Evolutionary conservation across 78 protist species (phyloP).

Genomic region (Dictyostelium brefeldianum): DNA sequence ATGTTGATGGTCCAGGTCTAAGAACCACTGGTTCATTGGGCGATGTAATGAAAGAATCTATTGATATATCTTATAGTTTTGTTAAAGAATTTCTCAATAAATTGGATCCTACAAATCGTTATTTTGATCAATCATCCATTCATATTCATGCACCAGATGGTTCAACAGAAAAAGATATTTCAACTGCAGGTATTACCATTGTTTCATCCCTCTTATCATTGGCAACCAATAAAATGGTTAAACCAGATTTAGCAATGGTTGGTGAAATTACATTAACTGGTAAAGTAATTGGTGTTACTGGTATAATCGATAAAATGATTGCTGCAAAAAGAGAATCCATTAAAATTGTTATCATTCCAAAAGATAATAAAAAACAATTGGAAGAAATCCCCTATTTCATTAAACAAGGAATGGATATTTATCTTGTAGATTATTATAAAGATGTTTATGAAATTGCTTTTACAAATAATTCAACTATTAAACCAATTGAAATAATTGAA

Average conservation of each 20-base stretch:
- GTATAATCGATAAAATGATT: conserved; percentile 94
- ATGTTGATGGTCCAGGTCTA: conserved; percentile 10
- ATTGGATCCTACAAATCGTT: conserved; percentile 33
- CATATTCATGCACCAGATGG: conserved; percentile 97
- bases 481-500: conserved; percentile 9
- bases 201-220: conserved; percentile 89
- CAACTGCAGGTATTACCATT: conserved; percentile 95
- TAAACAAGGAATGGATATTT: conserved; percentile 75
- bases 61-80: conserved; percentile 86
- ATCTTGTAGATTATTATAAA: conserved; percentile 87
- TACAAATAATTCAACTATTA: conserved; percentile 1
- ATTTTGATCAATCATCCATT: conserved; percentile 65
- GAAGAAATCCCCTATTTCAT: conserved; percentile 89
- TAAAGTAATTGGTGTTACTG: conserved; percentile 92
- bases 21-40: conserved; percentile 75
- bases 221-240: conserved; percentile 80
- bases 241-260: conserved; percentile 91
- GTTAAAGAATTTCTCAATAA: conserved; percentile 56
- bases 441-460: conserved; percentile 88
- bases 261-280: conserved; percentile 96
- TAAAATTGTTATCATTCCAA: conserved; percentile 88
- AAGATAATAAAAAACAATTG: conserved; percentile 88
- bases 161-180: conserved; percentile 95
- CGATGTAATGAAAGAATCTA: conserved; percentile 95
- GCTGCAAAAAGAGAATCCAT: conserved; percentile 92